Evolutionary conservation across 345 rosid species (phyloP), one percentile per base, ranked within the genome.

Genomic region (Linum lewisii): DNA sequence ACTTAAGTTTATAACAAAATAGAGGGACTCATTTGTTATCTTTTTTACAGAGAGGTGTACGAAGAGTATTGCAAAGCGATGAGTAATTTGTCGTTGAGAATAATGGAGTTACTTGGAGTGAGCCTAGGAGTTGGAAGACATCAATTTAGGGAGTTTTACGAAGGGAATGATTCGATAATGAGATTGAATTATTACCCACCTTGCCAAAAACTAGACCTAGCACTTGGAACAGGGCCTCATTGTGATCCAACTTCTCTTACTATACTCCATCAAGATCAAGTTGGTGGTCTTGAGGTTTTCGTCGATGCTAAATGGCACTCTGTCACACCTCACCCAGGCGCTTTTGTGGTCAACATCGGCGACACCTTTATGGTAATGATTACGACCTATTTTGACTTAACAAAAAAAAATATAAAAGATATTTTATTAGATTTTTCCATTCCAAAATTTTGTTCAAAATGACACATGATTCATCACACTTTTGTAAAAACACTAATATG

Each of bases 111-210:
- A 11, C 51, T 76, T 55, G 81, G 62, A 24, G 64, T 71, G 7
- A 73, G 77, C 66, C 47, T 84, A 60, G 81, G 76, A 54, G 62
- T 81, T 9, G 82, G 76, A 20, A 37, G 57, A 21, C n/a, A 26
- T 8, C 66, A 70, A 9, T 84, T 56, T 51, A 74, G 63, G 55
- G 59, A 66, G 1, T 74, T 77, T 26, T 79, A 67, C 29, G 68
- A 74, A 66, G 81, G 81, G 11, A 72, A 73, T 11, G 21, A 56
- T 24, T 72, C 73, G 9, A 61, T 81, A 55, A 61, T 81, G 61
- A 73, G 86, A 66, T 79, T 82, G 37, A 81, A 84, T 63, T 64
- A 57, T 21, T 81, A 84, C 57, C 86, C 82, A 0, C 64, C 78
- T 20, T 84, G 84, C 62, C 57, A 68, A 49, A 66, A 79, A 51